Conservation (phyloP, 768 basidiomycete genomes). For the Trametopsis cervina region DNA sequence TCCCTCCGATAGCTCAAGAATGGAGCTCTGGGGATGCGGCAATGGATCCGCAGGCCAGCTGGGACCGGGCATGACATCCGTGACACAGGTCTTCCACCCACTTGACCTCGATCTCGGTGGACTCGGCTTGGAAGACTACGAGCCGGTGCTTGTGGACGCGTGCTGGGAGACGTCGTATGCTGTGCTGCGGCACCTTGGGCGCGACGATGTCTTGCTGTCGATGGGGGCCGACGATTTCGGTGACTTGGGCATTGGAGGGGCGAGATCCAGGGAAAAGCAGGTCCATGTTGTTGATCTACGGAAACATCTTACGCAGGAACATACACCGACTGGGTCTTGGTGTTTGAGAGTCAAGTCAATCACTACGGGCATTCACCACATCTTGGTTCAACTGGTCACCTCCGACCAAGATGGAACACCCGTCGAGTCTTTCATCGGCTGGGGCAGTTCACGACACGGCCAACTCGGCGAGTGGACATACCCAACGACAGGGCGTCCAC, state of each 20-base stretch:
- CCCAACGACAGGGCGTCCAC: conserved; percentile 16
- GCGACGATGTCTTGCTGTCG: conserved; percentile 54
- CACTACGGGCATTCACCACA: conserved; percentile 66
- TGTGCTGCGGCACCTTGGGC: conserved; percentile 39
- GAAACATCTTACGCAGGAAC: neutral
- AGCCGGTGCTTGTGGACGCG: conserved; percentile 45
- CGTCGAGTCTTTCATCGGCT: conserved; percentile 47
- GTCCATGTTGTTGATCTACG: conserved; percentile 29
- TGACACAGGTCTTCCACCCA: conserved; percentile 37
- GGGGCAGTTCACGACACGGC: conserved; percentile 83
- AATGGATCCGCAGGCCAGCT: conserved; percentile 69
- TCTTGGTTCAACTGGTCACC: conserved; percentile 39
- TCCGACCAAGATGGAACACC: conserved; percentile 17
- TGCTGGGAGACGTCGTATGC: conserved; percentile 85
- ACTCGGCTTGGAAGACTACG: conserved; percentile 35
- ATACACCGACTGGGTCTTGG: neutral
- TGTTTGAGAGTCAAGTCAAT: conserved; percentile 23
- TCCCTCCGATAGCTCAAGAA: conserved; percentile 5
- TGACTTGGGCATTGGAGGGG: conserved; percentile 55
- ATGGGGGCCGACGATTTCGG: conserved; percentile 87
- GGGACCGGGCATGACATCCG: conserved; percentile 30
- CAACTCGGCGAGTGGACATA: conserved; percentile 53
- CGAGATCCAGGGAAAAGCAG: conserved; percentile 8
- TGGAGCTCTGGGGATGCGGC: conserved; percentile 68
- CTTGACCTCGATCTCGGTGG: conserved; percentile 34